Evolutionary conservation across 2,329 filamentous ascomycete genomes (phyloP).

Genomic region (Mycosphaerelloides madeirae): DNA sequence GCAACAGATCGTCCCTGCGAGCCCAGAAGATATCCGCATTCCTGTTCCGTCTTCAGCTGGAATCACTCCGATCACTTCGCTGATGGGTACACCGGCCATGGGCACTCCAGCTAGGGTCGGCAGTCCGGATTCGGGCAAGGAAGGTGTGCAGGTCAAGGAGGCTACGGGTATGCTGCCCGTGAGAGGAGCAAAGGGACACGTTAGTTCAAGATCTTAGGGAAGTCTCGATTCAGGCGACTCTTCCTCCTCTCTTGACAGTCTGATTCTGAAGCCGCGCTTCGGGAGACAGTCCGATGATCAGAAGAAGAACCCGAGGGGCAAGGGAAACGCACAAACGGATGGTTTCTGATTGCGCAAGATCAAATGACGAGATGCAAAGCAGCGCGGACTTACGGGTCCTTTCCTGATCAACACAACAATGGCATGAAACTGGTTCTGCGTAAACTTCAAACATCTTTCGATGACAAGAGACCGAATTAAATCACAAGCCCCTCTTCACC

Average conservation of each 20-base stretch:
- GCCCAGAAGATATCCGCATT: conserved; percentile 75
- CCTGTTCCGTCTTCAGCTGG: conserved; percentile 59
- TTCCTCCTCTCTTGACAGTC: conserved; percentile 3
- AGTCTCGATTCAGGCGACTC: conserved; percentile 5
- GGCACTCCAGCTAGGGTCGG: conserved; percentile 9
- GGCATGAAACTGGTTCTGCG: too few relatives aligned
- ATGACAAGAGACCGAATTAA: too few relatives aligned
- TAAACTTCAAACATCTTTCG: too few relatives aligned
- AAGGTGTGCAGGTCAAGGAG: not conserved
- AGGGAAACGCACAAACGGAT: too few relatives aligned
- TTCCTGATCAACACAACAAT: too few relatives aligned
- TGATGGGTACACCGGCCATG: conserved; percentile 32
- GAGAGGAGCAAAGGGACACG: conserved; percentile 3
- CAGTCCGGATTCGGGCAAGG: conserved; percentile 9
- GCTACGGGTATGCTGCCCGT: conserved; percentile 9
- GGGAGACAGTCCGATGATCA: not conserved
- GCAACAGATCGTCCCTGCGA: conserved; percentile 64
- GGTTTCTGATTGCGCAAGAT: too few relatives aligned
- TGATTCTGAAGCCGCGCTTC: not conserved
- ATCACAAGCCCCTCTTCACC: conserved; percentile 5
- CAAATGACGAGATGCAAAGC: too few relatives aligned
- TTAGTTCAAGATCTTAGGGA: conserved; percentile 10
- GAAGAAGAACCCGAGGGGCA: not conserved
- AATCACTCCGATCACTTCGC: conserved; percentile 40
- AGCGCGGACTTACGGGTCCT: too few relatives aligned